Evolutionary conservation across 345 rosid species (phyloP).

Genomic region (Noccaea bulbosa): DNA sequence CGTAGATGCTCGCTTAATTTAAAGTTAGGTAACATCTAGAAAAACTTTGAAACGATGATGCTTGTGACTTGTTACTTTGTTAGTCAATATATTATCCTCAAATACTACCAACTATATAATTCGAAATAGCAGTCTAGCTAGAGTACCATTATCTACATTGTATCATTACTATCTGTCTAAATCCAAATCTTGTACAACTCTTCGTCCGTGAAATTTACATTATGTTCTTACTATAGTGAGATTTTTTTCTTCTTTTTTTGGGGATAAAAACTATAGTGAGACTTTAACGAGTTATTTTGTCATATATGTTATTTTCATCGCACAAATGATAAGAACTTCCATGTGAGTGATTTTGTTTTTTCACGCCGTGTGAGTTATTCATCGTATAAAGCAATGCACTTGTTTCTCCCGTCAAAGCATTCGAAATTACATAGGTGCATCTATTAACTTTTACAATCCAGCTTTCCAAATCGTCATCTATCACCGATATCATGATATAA

Average conservation of each 20-base stretch:
- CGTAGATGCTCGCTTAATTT: constrained; percentile 8
- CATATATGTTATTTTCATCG: too few relatives aligned
- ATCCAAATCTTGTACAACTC: neutral
- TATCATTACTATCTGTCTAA: neutral
- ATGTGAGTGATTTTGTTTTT: too few relatives aligned
- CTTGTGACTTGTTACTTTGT: neutral
- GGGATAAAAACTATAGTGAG: too few relatives aligned
- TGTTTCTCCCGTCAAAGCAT: neutral
- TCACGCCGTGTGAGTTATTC: too few relatives aligned
- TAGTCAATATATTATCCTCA: neutral
- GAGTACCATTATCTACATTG: neutral
- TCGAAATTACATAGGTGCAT: neutral
- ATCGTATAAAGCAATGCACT: too few relatives aligned
- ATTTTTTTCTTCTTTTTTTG: too few relatives aligned
- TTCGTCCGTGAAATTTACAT: neutral
- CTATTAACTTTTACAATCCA: neutral
- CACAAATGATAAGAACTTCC: too few relatives aligned
- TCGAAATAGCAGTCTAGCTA: neutral
- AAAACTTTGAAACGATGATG: neutral
- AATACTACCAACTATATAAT: neutral
- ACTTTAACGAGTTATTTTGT: too few relatives aligned
- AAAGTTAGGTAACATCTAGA: constrained; percentile 23
- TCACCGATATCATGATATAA: constrained; percentile 14
- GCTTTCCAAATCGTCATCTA: constrained; percentile 6
- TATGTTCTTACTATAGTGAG: too few relatives aligned